phyloP scores from a whole-genome alignment of 2,329 filamentous ascomycete genomes.

The Shiraia sp. region DNA sequence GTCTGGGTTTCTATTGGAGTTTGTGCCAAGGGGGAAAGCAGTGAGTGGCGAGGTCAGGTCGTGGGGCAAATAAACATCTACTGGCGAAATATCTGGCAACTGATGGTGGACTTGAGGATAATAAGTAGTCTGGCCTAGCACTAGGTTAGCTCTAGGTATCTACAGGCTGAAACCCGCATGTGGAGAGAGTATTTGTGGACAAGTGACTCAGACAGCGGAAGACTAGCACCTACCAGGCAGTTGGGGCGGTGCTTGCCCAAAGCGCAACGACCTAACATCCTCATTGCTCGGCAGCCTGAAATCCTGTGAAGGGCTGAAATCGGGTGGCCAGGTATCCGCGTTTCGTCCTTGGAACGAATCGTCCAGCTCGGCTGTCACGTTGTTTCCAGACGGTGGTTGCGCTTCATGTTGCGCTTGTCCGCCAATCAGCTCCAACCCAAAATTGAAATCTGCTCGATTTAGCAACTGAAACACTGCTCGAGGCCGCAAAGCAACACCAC shows the following conservation, averaged over 20 bases:
- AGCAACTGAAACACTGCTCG: constrained; percentile 30
- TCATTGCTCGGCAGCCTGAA: constrained; percentile 26
- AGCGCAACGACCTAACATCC: constrained; percentile 13
- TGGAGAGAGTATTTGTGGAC: constrained; percentile 11
- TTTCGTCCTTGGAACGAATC: constrained; percentile 36
- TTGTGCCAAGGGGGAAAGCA: constrained; percentile 33
- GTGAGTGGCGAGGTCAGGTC: constrained; percentile 34
- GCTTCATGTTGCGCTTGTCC: constrained; percentile 28
- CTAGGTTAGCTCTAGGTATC: constrained; percentile 16
- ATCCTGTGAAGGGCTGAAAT: constrained; percentile 19
- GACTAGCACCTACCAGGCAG: constrained; percentile 26
- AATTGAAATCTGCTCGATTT: constrained; percentile 37
- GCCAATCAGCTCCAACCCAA: constrained; percentile 37
- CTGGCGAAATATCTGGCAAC: constrained; percentile 21
- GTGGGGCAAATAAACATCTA: constrained; percentile 33
- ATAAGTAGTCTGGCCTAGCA: constrained; percentile 37
- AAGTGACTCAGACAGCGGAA: constrained; percentile 27
- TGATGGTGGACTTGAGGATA: constrained; percentile 26
- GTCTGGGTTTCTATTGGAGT: constrained; percentile 16
- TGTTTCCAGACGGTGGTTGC: constrained; percentile 27
- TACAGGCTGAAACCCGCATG: constrained; percentile 34
- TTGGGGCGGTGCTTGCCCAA: constrained; percentile 15
- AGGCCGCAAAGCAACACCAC: constrained; percentile 10
- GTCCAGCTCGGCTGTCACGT: constrained; percentile 16
- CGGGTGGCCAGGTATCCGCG: constrained; percentile 33